Evolutionary conservation across 805 yeast genomes (phyloP).

Genomic region (Ogataea neopini): DNA sequence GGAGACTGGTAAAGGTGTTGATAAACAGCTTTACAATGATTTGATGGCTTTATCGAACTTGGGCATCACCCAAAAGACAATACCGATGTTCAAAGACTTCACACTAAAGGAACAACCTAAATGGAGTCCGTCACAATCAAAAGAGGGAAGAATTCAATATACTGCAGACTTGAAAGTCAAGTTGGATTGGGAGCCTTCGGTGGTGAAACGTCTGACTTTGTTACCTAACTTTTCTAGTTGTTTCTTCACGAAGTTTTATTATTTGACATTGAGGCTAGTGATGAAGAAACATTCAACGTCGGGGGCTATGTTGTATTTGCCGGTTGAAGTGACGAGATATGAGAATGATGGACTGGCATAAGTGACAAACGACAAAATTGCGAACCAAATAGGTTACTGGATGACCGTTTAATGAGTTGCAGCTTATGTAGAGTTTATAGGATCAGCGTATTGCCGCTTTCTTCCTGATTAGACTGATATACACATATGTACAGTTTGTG

Average conservation of each 20-base stretch:
- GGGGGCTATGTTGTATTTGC: slow-evolving; percentile 20
- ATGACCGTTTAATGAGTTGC: too few relatives aligned
- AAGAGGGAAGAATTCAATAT: slow-evolving; percentile 11
- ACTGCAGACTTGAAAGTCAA: slow-evolving; percentile 17
- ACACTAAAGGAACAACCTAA: slow-evolving; percentile 16
- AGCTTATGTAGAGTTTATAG: too few relatives aligned
- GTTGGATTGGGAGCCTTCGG: slow-evolving; percentile 16
- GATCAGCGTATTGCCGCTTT: not conserved
- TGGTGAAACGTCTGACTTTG: slow-evolving; percentile 17
- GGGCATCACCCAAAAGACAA: slow-evolving; percentile 14
- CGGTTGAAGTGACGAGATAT: slow-evolving; percentile 26
- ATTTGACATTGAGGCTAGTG: slow-evolving; percentile 15
- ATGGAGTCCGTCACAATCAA: slow-evolving; percentile 16
- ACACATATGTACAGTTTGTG: slow-evolving; percentile 6
- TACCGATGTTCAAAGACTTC: slow-evolving; percentile 22
- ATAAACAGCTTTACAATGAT: slow-evolving; percentile 26
- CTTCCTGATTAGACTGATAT: not conserved
- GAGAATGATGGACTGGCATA: slow-evolving; percentile 2
- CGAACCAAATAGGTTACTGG: too few relatives aligned
- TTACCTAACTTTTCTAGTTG: slow-evolving; percentile 27
- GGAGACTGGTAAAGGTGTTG: slow-evolving; percentile 25
- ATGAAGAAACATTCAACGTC: slow-evolving; percentile 20
- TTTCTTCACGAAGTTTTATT: slow-evolving; percentile 21
- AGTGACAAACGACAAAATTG: too few relatives aligned
- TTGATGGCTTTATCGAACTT: slow-evolving; percentile 24